Conservation (phyloP, 2,329 filamentous ascomycete species). For the Trichoderma gracile region DNA sequence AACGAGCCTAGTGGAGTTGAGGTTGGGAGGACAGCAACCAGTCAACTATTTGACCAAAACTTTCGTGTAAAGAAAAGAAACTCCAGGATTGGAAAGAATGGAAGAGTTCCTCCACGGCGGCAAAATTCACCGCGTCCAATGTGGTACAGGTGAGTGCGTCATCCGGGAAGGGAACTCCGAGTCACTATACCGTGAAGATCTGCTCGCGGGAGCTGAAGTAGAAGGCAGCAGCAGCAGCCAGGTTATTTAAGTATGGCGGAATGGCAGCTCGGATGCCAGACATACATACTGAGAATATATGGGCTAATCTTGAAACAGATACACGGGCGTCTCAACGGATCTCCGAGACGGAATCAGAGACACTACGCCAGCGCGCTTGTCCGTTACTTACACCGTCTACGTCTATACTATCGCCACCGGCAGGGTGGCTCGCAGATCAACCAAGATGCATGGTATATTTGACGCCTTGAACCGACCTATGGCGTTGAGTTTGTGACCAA, state of each 20-base stretch:
- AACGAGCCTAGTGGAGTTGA: too few species aligned
- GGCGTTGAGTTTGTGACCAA: not conserved
- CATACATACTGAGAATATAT: not conserved
- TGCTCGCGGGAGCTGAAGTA: not conserved
- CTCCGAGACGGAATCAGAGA: not conserved
- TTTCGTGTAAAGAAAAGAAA: not conserved
- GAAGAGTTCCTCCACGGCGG: not conserved
- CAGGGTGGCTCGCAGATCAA: not conserved
- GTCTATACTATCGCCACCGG: not conserved
- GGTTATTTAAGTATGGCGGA: not conserved
- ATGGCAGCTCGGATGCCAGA: not conserved
- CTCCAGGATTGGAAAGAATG: not conserved
- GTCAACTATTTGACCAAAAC: slow-evolving; percentile 1
- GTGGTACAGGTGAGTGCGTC: not conserved
- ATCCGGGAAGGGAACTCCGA: not conserved
- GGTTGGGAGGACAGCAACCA: not conserved
- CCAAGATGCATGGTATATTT: not conserved
- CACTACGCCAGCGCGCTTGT: too few species aligned
- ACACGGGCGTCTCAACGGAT: not conserved
- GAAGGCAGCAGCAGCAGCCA: not conserved
- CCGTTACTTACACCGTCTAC: too few species aligned
- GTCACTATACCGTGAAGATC: not conserved
- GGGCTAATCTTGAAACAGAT: not conserved
- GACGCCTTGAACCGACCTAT: not conserved
- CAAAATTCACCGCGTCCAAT: not conserved